A percentile compares a stretch with the other conserved stretches of the same genome.
These are phyloP conservation scores for Strobilomyces confusus DNA, from an alignment of 768 basidiomycete genomes.

Conservation along the genomic window DNA sequence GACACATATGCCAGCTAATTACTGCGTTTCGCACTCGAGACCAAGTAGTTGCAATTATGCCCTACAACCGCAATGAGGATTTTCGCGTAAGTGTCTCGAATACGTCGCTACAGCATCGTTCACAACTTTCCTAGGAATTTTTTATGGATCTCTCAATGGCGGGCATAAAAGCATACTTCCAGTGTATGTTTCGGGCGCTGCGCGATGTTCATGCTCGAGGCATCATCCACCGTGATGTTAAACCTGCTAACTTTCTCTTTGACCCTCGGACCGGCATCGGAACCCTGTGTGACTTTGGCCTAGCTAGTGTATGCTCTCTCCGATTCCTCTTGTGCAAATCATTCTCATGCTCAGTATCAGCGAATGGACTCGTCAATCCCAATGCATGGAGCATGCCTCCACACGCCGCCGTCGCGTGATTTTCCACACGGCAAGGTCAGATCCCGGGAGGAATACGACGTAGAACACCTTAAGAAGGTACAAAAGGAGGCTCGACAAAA, in stretches of 20 bases:
- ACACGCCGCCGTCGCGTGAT: conserved; percentile 58
- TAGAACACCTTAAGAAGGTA: conserved; percentile 48
- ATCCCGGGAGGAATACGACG: conserved; percentile 42
- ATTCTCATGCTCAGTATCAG: conserved; percentile 33
- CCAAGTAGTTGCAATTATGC: conserved; percentile 92
- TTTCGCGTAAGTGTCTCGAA: conserved; percentile 68
- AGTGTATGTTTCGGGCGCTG: conserved; percentile 86
- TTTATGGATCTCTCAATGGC: conserved; percentile 69
- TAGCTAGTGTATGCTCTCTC: conserved; percentile 73
- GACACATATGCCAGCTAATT: conserved; percentile 90
- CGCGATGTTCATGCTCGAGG: conserved; percentile 82
- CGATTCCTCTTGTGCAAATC: background rate
- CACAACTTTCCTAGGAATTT: conserved; percentile 54
- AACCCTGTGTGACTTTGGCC: conserved; percentile 90
- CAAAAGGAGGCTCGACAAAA: conserved; percentile 60
- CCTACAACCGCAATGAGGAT: conserved; percentile 88
- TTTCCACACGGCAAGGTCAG: conserved; percentile 67
- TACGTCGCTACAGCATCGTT: background rate
- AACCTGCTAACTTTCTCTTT: conserved; percentile 96
- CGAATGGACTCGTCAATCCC: conserved; percentile 48
- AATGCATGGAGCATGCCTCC: conserved; percentile 63
- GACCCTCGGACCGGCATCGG: conserved; percentile 82
- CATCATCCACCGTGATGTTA: conserved; percentile 95
- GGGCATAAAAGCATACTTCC: conserved; percentile 82
- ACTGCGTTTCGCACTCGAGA: conserved; percentile 89